These are phyloP conservation scores for Kwoniella europaea DNA, from an alignment of 768 basidiomycete genomes.

Conservation along the genomic window DNA sequence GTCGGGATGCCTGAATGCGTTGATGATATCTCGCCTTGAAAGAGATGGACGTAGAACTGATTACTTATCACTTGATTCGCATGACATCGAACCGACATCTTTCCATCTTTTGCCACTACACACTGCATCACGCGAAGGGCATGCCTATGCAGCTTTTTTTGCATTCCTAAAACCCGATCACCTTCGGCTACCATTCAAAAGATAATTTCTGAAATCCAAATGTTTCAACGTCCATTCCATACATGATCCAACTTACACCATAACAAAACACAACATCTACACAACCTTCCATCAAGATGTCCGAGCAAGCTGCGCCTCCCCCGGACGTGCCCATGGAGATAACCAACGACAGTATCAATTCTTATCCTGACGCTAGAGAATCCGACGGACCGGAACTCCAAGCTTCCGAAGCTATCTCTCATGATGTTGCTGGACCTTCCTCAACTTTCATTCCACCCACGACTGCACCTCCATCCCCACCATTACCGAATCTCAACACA, in stretches of 20 bases:
- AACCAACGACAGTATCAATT: slow-evolving; percentile 32
- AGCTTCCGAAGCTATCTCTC: slow-evolving; percentile 7
- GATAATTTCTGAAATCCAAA: background rate
- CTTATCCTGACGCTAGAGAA: slow-evolving; percentile 31
- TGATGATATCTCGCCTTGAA: background rate
- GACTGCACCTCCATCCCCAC: slow-evolving; percentile 37
- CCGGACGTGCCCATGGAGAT: slow-evolving; percentile 24
- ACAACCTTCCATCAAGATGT: slow-evolving; percentile 1
- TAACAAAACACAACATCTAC: background rate
- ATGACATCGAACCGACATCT: background rate
- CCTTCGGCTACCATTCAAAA: background rate
- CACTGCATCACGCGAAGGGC: too few species aligned
- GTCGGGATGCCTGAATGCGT: background rate
- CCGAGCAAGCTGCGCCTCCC: slow-evolving; percentile 18
- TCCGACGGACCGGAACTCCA: slow-evolving; percentile 16
- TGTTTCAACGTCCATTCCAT: background rate
- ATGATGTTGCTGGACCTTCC: slow-evolving; percentile 44
- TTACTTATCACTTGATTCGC: background rate
- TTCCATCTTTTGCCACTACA: background rate
- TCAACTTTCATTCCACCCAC: slow-evolving; percentile 35
- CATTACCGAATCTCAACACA: slow-evolving; percentile 29
- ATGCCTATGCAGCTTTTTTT: background rate
- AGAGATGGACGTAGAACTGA: too few species aligned
- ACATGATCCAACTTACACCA: background rate
- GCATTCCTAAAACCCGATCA: background rate